Evolutionary conservation across 1,284 basidiomycete species (phyloP), one percentile per base, ranked within the genome.

Genomic region (Ceratorhiza oryzae-sativae): DNA sequence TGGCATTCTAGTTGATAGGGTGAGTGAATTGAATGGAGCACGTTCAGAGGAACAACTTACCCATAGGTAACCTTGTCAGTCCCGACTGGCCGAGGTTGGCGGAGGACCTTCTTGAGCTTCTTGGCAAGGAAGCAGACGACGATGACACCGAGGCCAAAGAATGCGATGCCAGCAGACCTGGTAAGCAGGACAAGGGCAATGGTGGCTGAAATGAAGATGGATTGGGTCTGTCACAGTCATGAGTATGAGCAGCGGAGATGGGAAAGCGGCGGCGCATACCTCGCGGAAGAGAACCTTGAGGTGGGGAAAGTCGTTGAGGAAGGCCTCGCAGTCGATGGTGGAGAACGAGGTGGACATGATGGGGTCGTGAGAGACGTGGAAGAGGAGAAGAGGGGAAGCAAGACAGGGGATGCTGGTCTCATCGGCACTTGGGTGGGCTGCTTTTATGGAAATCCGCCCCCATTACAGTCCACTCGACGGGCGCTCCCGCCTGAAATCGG

Each of bases 11-110:
- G 9, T 77, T 77, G 78, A 39, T 6, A 39, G 48, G 77, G 49
- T 55, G 34, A 41, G 18, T 51, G 63, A 27, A 32, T 15, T 34
- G 56, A 32, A 36, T 74, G 15, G 49, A 74, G 15, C 62, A 48
- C 30, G 56, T 20, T 36, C 55, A 30, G 73, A 77, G 13, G 30
- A 61, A 72, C n/a, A 34, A 79, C 86, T 53, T 75, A 90, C 90
- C 90, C 90, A 77, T 89, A 91, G 4, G 86, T 82, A 60, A 82
- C 82, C 77, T 88, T 91, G 65, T 80, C 82, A 70, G 75, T 76
- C 39, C 82, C 77, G 0, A 81, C 78, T 1, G 93, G 93, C n/a
- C 93, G 86, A 18, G 89, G 87, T 77, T 94, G 91, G 49, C 86
- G 85, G 58, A 95, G 84, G 58, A 85, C 77, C 25, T 78, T 82